Evolutionary conservation across 225 moss, liverwort and hornwort species (phyloP), one percentile per base, ranked within the genome.

Genomic region (Lunularia cruciata): DNA sequence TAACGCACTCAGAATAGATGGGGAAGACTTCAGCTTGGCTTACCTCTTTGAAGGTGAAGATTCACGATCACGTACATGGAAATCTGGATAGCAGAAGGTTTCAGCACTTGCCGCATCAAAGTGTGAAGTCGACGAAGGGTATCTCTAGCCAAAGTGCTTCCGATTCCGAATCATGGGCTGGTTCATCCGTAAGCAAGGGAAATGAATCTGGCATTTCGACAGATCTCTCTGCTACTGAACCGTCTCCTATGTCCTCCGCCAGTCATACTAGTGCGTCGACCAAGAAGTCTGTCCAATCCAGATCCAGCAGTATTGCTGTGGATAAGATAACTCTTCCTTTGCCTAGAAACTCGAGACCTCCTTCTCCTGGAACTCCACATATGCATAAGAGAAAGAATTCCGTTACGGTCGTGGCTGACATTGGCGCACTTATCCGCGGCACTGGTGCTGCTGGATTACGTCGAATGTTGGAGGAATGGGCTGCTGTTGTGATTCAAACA

Each of bases 381-480:
- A 40, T n/a, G 13, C 13, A 49, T 13, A 7, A n/a, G 27, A 26
- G 20, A 47, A 46, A 48, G 47, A 65, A 65, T 31, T 45, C 31
- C 0, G 47, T 33, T 22, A 67, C 49, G 9, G 34, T 47, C 20
- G 42, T 46, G 16, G 63, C 63, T 16, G 49, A 67, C 8, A 23
- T 67, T 34, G 51, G 51, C 16, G 48, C 34, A 12, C 35, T 67
- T 12, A 51, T 67, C n/a, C 49, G 67, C 33, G 8, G 13, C 33
- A 52, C 32, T 0, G 67, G 67, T 6, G 66, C 67, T 0, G 51
- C 49, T 1, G 67, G 67, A 53, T 9, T 67, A 7, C 49, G 67
- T 0, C 34, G 67, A 19, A 67, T 67, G 67, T 14, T 69, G 56
- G 55, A 69, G 36, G 69, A 69, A 27, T 69, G 69, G 69, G 69